phyloP scores from a whole-genome alignment of 345 rosid genomes.

The Eucalyptus marginata region DNA sequence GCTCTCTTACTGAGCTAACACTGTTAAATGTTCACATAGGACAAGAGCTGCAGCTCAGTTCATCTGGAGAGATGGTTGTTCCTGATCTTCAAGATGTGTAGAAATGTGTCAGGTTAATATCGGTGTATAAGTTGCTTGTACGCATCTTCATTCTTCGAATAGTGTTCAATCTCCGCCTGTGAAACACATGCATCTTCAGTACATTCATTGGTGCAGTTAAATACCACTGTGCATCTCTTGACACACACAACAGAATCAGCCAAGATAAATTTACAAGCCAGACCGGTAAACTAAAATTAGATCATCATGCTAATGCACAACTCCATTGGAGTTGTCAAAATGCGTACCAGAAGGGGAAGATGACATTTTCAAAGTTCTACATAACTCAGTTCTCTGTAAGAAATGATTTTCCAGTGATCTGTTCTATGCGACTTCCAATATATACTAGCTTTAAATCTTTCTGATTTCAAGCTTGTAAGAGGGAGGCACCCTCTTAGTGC shows the following conservation, averaged over 20 bases:
- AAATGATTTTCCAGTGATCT: not conserved
- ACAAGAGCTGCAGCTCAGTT: not conserved
- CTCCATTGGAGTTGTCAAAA: not conserved
- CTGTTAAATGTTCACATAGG: not conserved
- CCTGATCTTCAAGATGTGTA: not conserved
- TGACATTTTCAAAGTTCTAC: not conserved
- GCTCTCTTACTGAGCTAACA: not conserved
- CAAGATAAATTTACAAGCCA: not conserved
- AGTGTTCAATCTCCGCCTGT: slow-evolving; percentile 62
- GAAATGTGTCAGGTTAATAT: slow-evolving; percentile 18
- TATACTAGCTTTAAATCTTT: not conserved
- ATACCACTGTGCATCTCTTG: not conserved
- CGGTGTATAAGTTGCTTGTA: slow-evolving; percentile 82
- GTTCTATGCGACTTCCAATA: not conserved
- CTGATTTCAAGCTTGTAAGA: not conserved
- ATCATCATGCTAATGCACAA: not conserved
- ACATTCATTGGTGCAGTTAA: not conserved
- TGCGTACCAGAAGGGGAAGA: not conserved
- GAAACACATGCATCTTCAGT: not conserved
- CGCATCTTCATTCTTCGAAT: slow-evolving; percentile 42
- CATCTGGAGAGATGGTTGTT: not conserved
- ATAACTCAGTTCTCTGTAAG: not conserved
- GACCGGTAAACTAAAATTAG: not conserved
- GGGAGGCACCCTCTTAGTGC: not conserved
- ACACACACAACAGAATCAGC: not conserved